Percentiles rank a stretch among this genome's conserved stretches.
phyloP scores from a whole-genome alignment of 495 filamentous ascomycete genomes.

The Aspergillus taichungensis region DNA sequence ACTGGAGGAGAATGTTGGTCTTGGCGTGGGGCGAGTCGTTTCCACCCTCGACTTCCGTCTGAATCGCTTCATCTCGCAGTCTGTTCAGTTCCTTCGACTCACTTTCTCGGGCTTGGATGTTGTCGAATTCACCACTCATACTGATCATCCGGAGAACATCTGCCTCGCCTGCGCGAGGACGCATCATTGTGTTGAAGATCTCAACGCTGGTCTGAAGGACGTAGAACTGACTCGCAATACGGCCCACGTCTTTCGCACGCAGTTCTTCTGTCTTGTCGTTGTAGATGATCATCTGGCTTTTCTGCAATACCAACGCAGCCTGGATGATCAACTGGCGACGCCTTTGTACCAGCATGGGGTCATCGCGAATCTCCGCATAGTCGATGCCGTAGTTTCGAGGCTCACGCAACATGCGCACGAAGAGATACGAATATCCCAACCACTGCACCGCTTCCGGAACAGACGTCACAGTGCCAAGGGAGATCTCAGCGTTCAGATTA shows the following conservation, averaged over 20 bases:
- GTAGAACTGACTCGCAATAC: constrained; percentile 96
- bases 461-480: constrained; percentile 89
- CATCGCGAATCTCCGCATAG: constrained; percentile 80
- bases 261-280: constrained; percentile 89
- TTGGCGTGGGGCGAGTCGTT: constrained; percentile 78
- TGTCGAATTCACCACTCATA: constrained; percentile 93
- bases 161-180: constrained; percentile 67
- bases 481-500: constrained; percentile 93
- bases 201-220: constrained; percentile 87
- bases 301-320: constrained; percentile 74
- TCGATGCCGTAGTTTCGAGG: constrained; percentile 94
- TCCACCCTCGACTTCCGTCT: constrained; percentile 64
- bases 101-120: constrained; percentile 83
- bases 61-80: constrained; percentile 54
- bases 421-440: constrained; percentile 96
- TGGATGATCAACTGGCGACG: constrained; percentile 76
- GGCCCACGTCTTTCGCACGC: constrained; percentile 83
- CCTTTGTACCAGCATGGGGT: constrained; percentile 74
- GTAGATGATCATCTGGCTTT: constrained; percentile 98
- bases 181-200: constrained; percentile 92
- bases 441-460: constrained; percentile 91
- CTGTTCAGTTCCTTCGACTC: constrained; percentile 70
- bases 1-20: constrained; percentile 90
- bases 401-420: constrained; percentile 89
- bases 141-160: constrained; percentile 93